Base-by-base conservation (phyloP, 768 basidiomycete species). In the Lentinus brumalis region DNA sequence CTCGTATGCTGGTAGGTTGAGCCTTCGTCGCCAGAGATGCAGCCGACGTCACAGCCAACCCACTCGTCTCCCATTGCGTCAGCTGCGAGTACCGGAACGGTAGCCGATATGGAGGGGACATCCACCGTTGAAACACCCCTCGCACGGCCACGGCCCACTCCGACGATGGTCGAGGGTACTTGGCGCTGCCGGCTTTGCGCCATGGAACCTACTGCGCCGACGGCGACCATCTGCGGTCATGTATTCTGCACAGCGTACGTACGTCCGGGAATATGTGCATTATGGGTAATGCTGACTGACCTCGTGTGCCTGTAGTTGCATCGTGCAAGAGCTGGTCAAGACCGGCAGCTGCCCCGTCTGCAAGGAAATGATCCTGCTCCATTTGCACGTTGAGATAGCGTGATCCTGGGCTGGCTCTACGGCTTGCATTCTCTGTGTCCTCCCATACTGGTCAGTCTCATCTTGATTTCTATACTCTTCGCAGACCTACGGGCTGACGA, bases 181-280 rank as follows among this genome's bases (percentile, higher is more conserved):
- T 71, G 67, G 64, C 66, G 67, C 41, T 73, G 71, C 49, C 51
- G 70, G 53, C 47, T 65, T 35, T 73, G 71, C 61, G 47, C 60
- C 42, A 46, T 60, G 41, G 68, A 69, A n/a, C 67, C 71, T 55
- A 56, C 50, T 12, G 66, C 66, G 21, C 67, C 69, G 2, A 69
- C 65, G 11, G 67, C 63, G 53, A 70, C 71, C 31, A 59, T 69
- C 55, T 73, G 71, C 39, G 71, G 71, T 41, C 71, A 73, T 46
- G 54, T 73, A 18, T 73, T 73, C 64, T 73, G 71, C 56, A 57
- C 65, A 26, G 47, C 61, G 71, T 73, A 40, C 41, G 65, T 61
- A 4, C 35, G 2, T 26, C 21, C 21, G 21, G 21, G 21, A 26
- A 26, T 26, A 26, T 26, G 21, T 26, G 21, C 21, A 26, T 26